A percentile compares a stretch with the other conserved stretches of the same genome.
Conservation (phyloP, 2,329 filamentous ascomycete genomes). For the Xylariaceae sp. region DNA sequence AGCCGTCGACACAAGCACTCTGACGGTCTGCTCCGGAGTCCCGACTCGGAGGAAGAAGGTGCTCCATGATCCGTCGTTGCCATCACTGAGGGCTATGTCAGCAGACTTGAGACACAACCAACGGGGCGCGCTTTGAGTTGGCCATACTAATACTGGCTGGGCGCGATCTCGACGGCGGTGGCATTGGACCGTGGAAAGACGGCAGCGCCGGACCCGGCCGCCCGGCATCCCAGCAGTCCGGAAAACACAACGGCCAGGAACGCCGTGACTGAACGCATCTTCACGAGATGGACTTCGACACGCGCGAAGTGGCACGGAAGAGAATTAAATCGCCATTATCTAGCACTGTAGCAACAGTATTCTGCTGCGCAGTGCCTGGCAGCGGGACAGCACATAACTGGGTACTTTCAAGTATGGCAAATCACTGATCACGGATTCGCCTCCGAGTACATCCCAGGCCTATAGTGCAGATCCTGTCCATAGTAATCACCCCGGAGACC, state of each 20-base stretch:
- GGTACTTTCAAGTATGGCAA: too few species aligned
- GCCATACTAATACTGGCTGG: conserved; percentile 29
- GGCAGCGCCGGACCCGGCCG: conserved; percentile 7
- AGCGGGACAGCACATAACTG: too few species aligned
- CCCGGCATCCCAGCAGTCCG: conserved; percentile 5
- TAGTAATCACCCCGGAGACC: too few species aligned
- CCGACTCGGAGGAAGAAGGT: conserved; percentile 31
- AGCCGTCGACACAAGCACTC: conserved; percentile 32
- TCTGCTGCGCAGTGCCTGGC: too few species aligned
- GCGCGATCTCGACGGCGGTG: conserved; percentile 21
- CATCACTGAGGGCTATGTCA: conserved; percentile 23
- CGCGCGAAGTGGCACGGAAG: too few species aligned
- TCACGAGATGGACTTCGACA: too few species aligned
- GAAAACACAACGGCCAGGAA: conserved; percentile 6
- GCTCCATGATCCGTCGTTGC: conserved; percentile 34
- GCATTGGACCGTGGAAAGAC: background rate
- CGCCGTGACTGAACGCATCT: conserved; percentile 11
- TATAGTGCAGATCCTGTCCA: too few species aligned
- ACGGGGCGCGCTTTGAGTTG: background rate
- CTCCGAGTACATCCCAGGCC: too few species aligned
- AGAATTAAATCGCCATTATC: too few species aligned
- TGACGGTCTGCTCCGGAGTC: conserved; percentile 27
- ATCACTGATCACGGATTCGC: too few species aligned
- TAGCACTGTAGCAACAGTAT: too few species aligned
- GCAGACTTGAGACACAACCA: background rate